Percentiles rank a stretch among this genome's conserved stretches.
Conservation (phyloP, 2,329 filamentous ascomycete species). For the Penicillium sp. region DNA sequence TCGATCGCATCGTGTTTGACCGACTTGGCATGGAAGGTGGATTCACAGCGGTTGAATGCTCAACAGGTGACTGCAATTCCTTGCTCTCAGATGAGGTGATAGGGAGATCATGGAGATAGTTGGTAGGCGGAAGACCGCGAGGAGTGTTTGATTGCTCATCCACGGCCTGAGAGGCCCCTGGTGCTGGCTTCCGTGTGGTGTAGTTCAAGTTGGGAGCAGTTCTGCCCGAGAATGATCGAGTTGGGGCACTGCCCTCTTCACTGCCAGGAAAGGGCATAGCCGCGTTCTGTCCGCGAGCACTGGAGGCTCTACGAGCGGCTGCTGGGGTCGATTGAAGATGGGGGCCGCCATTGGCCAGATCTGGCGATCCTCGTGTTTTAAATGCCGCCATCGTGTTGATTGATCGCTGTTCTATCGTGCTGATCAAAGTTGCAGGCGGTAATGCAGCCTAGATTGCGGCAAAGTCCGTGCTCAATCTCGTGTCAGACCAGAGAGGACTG, state of each 20-base stretch:
- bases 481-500: too few species aligned
- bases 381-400: constrained; percentile 11
- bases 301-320: constrained; percentile 2
- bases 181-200: constrained; percentile 12
- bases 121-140: constrained; percentile 11
- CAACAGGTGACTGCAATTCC: constrained; percentile 8
- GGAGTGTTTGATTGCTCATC: constrained; percentile 16
- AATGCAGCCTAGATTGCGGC: too few species aligned
- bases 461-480: too few species aligned
- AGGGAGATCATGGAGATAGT: constrained; percentile 4
- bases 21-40: constrained; percentile 21
- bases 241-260: constrained; percentile 2
- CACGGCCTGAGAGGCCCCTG: constrained; percentile 1
- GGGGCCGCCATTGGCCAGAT: constrained; percentile 15
- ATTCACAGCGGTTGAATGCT: constrained; percentile 1
- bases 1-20: constrained; percentile 28
- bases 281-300: constrained; percentile 9
- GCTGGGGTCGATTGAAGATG: constrained; percentile 8
- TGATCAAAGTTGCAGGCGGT: too few species aligned
- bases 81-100: constrained; percentile 9
- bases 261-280: background rate
- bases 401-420: too few species aligned
- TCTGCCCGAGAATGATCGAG: constrained; percentile 15
- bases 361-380: constrained; percentile 14
- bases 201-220: constrained; percentile 14